Percentiles rank a stretch among this genome's conserved stretches.
These are phyloP conservation scores for Venturia oleaginea DNA, from an alignment of 2,329 filamentous ascomycete genomes.

Conservation along the genomic window DNA sequence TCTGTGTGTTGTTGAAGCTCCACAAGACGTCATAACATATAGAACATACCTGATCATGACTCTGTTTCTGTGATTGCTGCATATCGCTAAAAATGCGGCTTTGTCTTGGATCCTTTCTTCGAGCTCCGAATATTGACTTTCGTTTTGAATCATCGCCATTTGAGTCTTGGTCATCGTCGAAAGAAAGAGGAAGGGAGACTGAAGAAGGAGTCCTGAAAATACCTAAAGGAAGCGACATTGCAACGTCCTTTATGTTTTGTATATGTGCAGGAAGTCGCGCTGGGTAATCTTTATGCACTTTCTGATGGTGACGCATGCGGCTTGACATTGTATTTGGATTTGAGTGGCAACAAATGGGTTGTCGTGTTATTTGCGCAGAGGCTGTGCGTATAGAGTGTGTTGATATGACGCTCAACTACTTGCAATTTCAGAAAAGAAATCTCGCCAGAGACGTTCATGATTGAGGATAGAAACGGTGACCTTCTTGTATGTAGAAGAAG, in stretches of 20 bases:
- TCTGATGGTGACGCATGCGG: not conserved
- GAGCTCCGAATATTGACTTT: not conserved
- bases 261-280: not conserved
- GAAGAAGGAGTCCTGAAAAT: not conserved
- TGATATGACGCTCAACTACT: not conserved
- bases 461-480: not conserved
- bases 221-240: conserved; percentile 2
- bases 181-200: not conserved
- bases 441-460: not conserved
- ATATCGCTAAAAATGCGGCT: conserved; percentile 3
- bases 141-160: not conserved
- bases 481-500: not conserved
- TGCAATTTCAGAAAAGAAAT: not conserved
- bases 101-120: conserved; percentile 5
- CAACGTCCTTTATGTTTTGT: not conserved
- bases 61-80: not conserved
- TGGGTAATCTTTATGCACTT: not conserved
- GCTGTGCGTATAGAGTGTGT: not conserved
- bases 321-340: not conserved
- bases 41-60: conserved; percentile 1
- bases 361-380: not conserved
- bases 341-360: not conserved
- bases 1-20: not conserved
- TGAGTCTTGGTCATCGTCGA: not conserved
- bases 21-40: conserved; percentile 5